phyloP scores from a whole-genome alignment of 2,329 filamentous ascomycete species.

The Podosphaera fusca region DNA sequence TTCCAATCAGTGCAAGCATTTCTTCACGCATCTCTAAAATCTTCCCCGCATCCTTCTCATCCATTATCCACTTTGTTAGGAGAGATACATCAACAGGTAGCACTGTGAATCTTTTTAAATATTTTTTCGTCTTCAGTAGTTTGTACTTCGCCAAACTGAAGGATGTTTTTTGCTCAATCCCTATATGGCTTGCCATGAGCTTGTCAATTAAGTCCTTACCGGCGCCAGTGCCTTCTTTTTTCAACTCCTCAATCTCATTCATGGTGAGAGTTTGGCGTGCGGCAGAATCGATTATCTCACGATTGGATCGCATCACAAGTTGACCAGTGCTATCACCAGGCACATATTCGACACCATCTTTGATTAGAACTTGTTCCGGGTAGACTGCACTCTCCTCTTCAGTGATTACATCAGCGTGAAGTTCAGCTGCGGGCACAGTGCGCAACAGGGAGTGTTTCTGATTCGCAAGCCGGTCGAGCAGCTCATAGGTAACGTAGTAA shows the following conservation, averaged over 20 bases:
- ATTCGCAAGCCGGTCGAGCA: conserved; percentile 45
- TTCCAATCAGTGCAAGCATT: conserved; percentile 54
- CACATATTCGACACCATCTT: conserved; percentile 23
- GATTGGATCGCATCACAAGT: conserved; percentile 30
- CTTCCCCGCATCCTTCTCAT: conserved; percentile 57
- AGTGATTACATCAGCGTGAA: conserved; percentile 55
- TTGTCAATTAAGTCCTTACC: conserved; percentile 85
- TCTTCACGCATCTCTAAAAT: conserved; percentile 78
- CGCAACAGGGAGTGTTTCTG: conserved; percentile 47
- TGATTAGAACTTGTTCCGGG: conserved; percentile 20
- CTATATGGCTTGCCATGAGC: conserved; percentile 70
- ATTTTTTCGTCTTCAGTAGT: conserved; percentile 81
- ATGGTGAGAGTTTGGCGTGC: conserved; percentile 53
- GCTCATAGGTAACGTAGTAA: conserved; percentile 76
- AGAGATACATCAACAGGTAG: conserved; percentile 60
- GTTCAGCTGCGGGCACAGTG: conserved; percentile 55
- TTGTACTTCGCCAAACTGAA: conserved; percentile 95
- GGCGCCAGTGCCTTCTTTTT: conserved; percentile 49
- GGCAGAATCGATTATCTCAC: conserved; percentile 34
- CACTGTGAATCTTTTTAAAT: conserved; percentile 67
- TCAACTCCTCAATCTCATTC: conserved; percentile 48
- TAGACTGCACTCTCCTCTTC: conserved; percentile 20
- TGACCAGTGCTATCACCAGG: conserved; percentile 22
- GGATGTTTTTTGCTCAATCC: conserved; percentile 77
- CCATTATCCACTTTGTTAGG: conserved; percentile 53